Percentiles rank a stretch among this genome's conserved stretches.
phyloP scores from a whole-genome alignment of 768 basidiomycete species.

The Rhodotorula babjevae region DNA sequence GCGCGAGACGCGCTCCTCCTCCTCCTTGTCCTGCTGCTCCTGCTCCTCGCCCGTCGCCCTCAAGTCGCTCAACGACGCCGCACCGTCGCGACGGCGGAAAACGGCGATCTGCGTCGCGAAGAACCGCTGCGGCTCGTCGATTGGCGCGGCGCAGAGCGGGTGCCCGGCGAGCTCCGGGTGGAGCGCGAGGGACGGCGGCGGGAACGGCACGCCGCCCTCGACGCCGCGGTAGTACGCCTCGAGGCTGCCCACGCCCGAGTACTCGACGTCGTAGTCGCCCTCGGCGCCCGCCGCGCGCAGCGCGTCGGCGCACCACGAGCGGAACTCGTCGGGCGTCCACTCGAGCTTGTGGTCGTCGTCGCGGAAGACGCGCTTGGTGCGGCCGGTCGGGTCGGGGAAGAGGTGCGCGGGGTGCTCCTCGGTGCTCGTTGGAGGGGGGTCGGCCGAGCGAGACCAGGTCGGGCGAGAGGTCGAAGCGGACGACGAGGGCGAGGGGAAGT shows the following conservation, averaged over 20 bases:
- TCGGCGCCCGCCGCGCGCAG: not conserved
- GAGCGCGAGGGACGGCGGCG: conserved; percentile 16
- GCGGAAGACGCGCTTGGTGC: conserved; percentile 67
- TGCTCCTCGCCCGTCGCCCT: not conserved
- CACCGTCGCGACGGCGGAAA: conserved; percentile 19
- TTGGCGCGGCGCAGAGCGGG: not conserved
- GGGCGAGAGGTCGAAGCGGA: conserved; percentile 44
- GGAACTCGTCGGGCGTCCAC: conserved; percentile 74
- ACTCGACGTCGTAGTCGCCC: conserved; percentile 23
- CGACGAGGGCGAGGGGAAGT: conserved; percentile 49
- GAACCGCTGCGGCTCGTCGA: conserved; percentile 12
- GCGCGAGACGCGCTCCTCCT: conserved; percentile 28
- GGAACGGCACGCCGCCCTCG: conserved; percentile 4
- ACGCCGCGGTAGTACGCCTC: conserved; percentile 22
- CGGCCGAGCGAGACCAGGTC: conserved; percentile 49
- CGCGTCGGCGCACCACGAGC: conserved; percentile 54
- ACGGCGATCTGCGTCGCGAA: conserved; percentile 40
- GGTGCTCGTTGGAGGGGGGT: conserved; percentile 38
- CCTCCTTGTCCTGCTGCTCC: not conserved
- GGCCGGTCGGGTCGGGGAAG: conserved; percentile 66
- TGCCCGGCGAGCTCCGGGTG: conserved; percentile 18
- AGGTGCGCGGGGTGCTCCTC: conserved; percentile 47
- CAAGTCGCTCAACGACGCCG: too few species aligned
- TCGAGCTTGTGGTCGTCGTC: conserved; percentile 85
- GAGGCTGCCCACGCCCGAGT: conserved; percentile 36